Evolutionary conservation across 2,329 filamentous ascomycete species (phyloP).

Genomic region (Coniochaeta sp.): DNA sequence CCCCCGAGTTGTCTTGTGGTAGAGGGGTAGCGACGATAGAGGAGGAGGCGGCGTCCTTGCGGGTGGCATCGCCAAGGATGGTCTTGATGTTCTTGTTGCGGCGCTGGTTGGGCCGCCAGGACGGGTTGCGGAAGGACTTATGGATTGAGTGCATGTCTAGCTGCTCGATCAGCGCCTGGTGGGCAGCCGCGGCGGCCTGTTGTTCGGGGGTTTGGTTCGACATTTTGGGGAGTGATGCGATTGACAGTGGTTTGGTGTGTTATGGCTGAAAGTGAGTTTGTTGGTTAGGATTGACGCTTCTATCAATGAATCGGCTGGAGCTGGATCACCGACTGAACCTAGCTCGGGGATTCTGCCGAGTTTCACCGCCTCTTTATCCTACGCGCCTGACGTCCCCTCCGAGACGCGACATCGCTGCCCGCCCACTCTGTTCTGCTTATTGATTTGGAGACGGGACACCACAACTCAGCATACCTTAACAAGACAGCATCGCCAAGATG

Average conservation of each 20-base stretch:
- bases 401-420: background rate
- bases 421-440: conserved; percentile 1
- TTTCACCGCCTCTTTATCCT: conserved; percentile 20
- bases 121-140: conserved; percentile 83
- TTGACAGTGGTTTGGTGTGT: conserved; percentile 5
- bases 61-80: conserved; percentile 81
- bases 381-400: background rate
- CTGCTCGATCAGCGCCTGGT: conserved; percentile 79
- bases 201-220: conserved; percentile 46
- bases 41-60: conserved; percentile 72
- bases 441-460: background rate
- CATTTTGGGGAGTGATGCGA: conserved; percentile 10
- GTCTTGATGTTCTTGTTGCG: conserved; percentile 99
- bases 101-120: conserved; percentile 88
- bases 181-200: conserved; percentile 71
- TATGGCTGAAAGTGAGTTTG: background rate
- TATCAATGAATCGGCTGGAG: background rate
- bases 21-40: conserved; percentile 66
- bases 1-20: conserved; percentile 55
- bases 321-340: background rate
- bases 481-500: background rate
- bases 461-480: too few relatives aligned
- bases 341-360: conserved; percentile 23
- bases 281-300: background rate
- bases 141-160: conserved; percentile 83